Conservation (phyloP, 257 asterid species). For the Euphrasia confusa region DNA sequence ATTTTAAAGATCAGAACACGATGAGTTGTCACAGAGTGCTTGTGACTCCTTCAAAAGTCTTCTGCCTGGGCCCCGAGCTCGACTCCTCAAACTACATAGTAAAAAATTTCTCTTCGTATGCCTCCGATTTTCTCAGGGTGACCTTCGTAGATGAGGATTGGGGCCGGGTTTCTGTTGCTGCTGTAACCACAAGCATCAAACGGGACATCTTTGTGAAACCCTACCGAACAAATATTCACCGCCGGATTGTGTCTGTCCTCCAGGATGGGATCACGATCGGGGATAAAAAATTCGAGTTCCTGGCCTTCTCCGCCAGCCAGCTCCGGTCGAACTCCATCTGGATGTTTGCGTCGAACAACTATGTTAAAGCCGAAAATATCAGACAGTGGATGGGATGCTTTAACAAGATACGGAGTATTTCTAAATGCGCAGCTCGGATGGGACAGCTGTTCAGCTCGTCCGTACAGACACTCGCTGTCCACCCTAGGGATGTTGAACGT, state of each 20-base stretch:
- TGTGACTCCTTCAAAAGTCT: constrained; percentile 73
- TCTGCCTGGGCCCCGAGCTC: constrained; percentile 90
- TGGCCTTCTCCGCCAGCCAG: constrained; percentile 95
- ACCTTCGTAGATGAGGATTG: constrained; percentile 98
- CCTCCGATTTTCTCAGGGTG: constrained; percentile 76
- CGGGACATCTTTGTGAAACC: constrained; percentile 69
- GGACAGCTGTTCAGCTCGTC: constrained; percentile 93
- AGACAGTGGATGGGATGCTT: constrained; percentile 97
- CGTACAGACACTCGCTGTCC: constrained; percentile 57
- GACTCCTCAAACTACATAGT: constrained; percentile 84
- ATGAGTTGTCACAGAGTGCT: constrained; percentile 84
- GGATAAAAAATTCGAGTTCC: constrained; percentile 60
- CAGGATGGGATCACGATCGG: constrained; percentile 74
- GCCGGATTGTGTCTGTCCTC: constrained; percentile 61
- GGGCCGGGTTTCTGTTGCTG: constrained; percentile 53
- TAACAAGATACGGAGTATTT: constrained; percentile 61
- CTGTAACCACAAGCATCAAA: constrained; percentile 45
- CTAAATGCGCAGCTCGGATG: constrained; percentile 97
- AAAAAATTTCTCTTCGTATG: constrained; percentile 63
- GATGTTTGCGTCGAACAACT: constrained; percentile 94
- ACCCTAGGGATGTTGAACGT: constrained; percentile 41
- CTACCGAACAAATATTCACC: constrained; percentile 49
- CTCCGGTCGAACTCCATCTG: constrained; percentile 81
- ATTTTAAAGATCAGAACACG: constrained; percentile 42
- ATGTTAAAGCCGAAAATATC: constrained; percentile 59